These are phyloP conservation scores for Trichoderma breve DNA, from an alignment of 2,329 filamentous ascomycete species.

Conservation along the genomic window DNA sequence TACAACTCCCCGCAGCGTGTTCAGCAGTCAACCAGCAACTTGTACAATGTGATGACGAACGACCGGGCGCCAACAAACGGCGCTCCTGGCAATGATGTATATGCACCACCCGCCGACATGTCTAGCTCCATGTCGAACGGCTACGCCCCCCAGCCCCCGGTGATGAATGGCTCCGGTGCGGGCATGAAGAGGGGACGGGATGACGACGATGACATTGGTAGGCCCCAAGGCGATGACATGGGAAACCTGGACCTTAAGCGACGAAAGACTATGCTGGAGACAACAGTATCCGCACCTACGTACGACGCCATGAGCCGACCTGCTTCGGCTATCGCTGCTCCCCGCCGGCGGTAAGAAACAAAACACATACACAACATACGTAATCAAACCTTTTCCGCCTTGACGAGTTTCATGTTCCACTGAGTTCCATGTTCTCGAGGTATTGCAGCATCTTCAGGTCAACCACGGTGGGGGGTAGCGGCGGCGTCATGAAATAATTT, in stretches of 20 bases:
- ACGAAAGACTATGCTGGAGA: constrained; percentile 72
- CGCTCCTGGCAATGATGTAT: constrained; percentile 65
- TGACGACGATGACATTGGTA: constrained; percentile 60
- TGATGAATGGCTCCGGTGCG: constrained; percentile 61
- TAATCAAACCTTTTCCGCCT: constrained; percentile 16
- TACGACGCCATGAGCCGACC: constrained; percentile 52
- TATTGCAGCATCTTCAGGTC: constrained; percentile 18
- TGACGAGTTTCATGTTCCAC: constrained; percentile 20
- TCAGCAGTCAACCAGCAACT: constrained; percentile 68
- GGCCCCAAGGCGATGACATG: constrained; percentile 55
- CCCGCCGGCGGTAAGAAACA: constrained; percentile 38
- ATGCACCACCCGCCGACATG: constrained; percentile 64
- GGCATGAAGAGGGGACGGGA: constrained; percentile 49
- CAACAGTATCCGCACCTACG: constrained; percentile 47
- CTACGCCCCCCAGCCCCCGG: constrained; percentile 61
- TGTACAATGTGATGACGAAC: constrained; percentile 88
- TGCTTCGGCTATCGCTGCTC: constrained; percentile 44
- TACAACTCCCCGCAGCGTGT: constrained; percentile 79
- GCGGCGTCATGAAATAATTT: constrained; percentile 21
- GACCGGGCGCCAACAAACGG: constrained; percentile 62
- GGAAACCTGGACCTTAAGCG: constrained; percentile 67
- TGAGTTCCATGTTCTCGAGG: constrained; percentile 16
- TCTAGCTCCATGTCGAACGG: constrained; percentile 55
- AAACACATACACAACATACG: not conserved
- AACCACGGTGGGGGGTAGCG: constrained; percentile 13